Percentiles rank a stretch among this genome's conserved stretches.
Conservation (phyloP, 352 stramenopile genomes). For the Pseudoperonospora humuli region DNA sequence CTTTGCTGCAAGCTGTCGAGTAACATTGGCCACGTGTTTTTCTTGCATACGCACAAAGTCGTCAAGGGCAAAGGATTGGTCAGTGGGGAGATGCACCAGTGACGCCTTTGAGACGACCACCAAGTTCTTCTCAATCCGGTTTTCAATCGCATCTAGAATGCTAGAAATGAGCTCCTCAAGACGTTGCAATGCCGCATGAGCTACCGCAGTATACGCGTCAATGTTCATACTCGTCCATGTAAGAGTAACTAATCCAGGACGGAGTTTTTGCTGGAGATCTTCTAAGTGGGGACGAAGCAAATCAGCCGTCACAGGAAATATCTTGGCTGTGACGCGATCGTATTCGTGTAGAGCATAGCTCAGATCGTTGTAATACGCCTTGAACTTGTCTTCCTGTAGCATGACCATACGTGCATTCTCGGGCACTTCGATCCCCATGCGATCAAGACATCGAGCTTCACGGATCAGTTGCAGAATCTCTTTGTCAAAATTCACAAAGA, state of each 20-base stretch:
- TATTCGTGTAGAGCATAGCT: slow-evolving; percentile 77
- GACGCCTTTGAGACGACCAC: slow-evolving; percentile 73
- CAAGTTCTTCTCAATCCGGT: slow-evolving; percentile 79
- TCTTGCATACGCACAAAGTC: slow-evolving; percentile 84
- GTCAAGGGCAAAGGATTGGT: slow-evolving; percentile 80
- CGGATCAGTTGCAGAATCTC: slow-evolving; percentile 84
- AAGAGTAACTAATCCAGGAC: slow-evolving; percentile 73
- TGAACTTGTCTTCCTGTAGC: slow-evolving; percentile 84
- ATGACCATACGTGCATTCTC: slow-evolving; percentile 81
- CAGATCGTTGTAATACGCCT: slow-evolving; percentile 79
- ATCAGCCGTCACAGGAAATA: slow-evolving; percentile 55
- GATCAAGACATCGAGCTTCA: slow-evolving; percentile 74
- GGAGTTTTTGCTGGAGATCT: slow-evolving; percentile 65
- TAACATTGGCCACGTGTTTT: slow-evolving; percentile 55
- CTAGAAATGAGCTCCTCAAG: slow-evolving; percentile 82
- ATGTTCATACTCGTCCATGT: slow-evolving; percentile 91
- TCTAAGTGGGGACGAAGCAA: slow-evolving; percentile 64
- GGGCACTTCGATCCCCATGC: slow-evolving; percentile 78
- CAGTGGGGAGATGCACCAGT: slow-evolving; percentile 68
- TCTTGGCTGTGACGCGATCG: slow-evolving; percentile 62
- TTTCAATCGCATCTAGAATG: slow-evolving; percentile 75
- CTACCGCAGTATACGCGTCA: slow-evolving; percentile 67
- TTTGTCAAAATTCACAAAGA: slow-evolving; percentile 88
- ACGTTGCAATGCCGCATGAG: slow-evolving; percentile 50
- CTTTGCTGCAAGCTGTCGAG: slow-evolving; percentile 57